phyloP scores from a whole-genome alignment of 345 rosid species.

The Arabidopsis suecica region DNA sequence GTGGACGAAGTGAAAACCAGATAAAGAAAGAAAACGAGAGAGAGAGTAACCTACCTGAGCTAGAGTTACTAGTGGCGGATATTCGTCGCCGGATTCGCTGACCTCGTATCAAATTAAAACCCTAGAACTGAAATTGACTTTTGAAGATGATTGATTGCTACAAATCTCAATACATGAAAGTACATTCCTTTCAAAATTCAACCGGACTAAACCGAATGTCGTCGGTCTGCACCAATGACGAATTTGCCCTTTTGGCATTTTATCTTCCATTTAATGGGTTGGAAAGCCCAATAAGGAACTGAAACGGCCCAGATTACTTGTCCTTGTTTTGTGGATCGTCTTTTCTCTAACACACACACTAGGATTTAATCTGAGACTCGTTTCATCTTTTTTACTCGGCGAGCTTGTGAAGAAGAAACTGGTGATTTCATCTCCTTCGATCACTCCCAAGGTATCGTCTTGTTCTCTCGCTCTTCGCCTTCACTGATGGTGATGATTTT shows the following conservation, averaged over 20 bases:
- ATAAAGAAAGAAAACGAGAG: background rate
- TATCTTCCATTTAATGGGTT: too few species aligned
- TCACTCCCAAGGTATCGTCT: slow-evolving; percentile 37
- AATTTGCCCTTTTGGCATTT: background rate
- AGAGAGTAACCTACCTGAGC: slow-evolving; percentile 23
- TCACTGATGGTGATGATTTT: background rate
- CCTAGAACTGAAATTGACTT: slow-evolving; percentile 47
- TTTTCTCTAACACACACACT: background rate
- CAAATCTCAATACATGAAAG: background rate
- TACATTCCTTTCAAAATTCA: slow-evolving; percentile 20
- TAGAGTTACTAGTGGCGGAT: slow-evolving; percentile 25
- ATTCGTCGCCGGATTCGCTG: slow-evolving; percentile 40
- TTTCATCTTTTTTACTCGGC: background rate
- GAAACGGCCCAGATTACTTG: too few species aligned
- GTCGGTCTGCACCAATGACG: background rate
- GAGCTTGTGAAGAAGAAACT: slow-evolving; percentile 29
- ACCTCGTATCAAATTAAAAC: slow-evolving; percentile 44
- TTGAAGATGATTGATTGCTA: slow-evolving; percentile 40
- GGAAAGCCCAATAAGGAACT: too few species aligned
- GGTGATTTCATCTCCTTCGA: slow-evolving; percentile 36
- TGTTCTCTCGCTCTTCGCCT: slow-evolving; percentile 8
- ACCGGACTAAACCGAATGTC: slow-evolving; percentile 39
- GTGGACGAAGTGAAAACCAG: slow-evolving; percentile 16
- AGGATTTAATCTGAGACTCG: slow-evolving; percentile 17
- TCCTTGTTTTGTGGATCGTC: background rate